These are phyloP conservation scores for Castanopsis chinensis DNA, from an alignment of 306 rosid species.

Conservation along the genomic window DNA sequence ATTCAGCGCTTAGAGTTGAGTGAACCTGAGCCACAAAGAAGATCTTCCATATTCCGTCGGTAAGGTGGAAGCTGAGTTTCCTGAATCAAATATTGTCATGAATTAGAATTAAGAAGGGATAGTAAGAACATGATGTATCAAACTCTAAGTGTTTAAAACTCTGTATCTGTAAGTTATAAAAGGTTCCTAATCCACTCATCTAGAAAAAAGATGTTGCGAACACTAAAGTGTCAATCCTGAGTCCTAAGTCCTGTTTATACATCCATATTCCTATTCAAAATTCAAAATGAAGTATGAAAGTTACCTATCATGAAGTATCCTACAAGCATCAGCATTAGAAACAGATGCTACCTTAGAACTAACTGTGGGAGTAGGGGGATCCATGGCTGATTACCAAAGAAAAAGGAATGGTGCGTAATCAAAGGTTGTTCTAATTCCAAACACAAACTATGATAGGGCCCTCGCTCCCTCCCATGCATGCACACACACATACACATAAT, in stretches of 20 bases:
- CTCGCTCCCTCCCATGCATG: background rate
- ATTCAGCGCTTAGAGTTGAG: conserved; percentile 21
- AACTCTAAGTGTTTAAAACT: background rate
- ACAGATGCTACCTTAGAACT: too few relatives aligned
- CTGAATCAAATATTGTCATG: conserved; percentile 46
- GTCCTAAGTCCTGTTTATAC: background rate
- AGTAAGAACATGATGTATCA: background rate
- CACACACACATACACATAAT: too few relatives aligned
- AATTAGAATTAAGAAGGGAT: conserved; percentile 23
- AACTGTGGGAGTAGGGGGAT: background rate
- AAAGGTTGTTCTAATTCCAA: background rate
- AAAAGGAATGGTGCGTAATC: background rate
- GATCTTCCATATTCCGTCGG: conserved; percentile 90
- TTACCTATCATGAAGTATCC: too few relatives aligned
- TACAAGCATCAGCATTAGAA: too few relatives aligned
- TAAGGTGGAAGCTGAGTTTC: conserved; percentile 89
- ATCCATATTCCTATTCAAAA: background rate
- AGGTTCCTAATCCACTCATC: conserved; percentile 2
- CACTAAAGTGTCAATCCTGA: background rate
- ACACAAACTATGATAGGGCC: background rate
- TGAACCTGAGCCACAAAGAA: conserved; percentile 93
- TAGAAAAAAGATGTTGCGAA: background rate
- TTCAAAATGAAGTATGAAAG: too few relatives aligned
- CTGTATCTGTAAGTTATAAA: background rate
- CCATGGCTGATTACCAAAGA: background rate